Base-by-base conservation (phyloP, 2,329 filamentous ascomycete species). In the Macrophomina pseudophaseolina region DNA sequence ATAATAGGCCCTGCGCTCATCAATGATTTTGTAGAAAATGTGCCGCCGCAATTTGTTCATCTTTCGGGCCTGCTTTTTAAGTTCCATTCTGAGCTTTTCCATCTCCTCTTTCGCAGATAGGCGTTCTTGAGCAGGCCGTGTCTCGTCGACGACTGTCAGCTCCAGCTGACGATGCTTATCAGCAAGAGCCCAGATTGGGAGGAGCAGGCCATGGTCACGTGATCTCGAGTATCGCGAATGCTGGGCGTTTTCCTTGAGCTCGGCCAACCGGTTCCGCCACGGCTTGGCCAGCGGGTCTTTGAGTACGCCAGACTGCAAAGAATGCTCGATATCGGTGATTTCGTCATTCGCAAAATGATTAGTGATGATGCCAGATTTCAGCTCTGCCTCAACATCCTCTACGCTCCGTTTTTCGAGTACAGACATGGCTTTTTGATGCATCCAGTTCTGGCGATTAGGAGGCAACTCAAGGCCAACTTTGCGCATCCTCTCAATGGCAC, bases 1-100 rank as follows among this genome's bases (percentile, higher is more conserved):
- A 59, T 79, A 75, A 71, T 84, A 81, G 16, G 85, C 70, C 69
- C 86, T 84, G 52, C 83, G 75, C 72, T 88, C 87, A 71, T 91
- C 60, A 5, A 64, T 18, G n/a, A 11, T 4, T 23, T 42, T 32
- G 23, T 12, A 44, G 7, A 44, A 18, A 2, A 9, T 14, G 9
- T 51, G 44, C 12, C 6, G 3, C 4, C 23, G 35, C 1, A 16
- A 12, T 18, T 18, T 32, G 14, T 5, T 4, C 28, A 42, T n/a
- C 16, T 28, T n/a, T n/a, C 30, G 30, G n/a, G 11, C 5, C 6
- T 5, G 12, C 4, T 28, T 51, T 2, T 11, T 14, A 1, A 23
- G 8, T 3, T 44, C 49, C 8, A 12, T 4, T 6, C 8, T 38
- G 18, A 51, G 53, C 35, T 66, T 60, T 14, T 66, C 64, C 32